Conservation (phyloP, 495 filamentous ascomycete species). For the Durotheca rogersii region DNA sequence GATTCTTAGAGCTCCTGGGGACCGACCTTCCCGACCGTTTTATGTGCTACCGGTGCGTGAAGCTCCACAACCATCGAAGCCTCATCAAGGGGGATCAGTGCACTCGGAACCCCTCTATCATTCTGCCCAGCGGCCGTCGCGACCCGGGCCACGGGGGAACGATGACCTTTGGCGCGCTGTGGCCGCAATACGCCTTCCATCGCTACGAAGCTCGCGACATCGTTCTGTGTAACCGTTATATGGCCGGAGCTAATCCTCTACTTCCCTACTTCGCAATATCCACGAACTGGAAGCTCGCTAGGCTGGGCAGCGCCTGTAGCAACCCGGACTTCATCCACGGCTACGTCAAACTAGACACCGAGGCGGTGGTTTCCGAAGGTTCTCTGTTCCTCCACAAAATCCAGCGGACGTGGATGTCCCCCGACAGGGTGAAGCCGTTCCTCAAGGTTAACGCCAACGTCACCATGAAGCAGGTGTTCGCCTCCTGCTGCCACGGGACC, state of each 20-base stretch:
- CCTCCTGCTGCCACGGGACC: slow-evolving; percentile 6
- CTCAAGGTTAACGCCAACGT: not conserved
- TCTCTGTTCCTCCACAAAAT: slow-evolving; percentile 8
- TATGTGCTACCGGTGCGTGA: slow-evolving; percentile 8
- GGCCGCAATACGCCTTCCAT: slow-evolving; percentile 16
- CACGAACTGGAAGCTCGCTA: slow-evolving; percentile 19
- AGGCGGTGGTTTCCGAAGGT: slow-evolving; percentile 3
- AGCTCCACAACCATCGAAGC: slow-evolving; percentile 5
- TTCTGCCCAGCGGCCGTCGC: not conserved
- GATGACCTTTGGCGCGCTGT: slow-evolving; percentile 19
- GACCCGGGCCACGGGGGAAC: not conserved
- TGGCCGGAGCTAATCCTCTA: not conserved
- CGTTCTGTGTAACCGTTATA: not conserved
- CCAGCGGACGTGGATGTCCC: slow-evolving; percentile 11
- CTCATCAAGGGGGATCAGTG: not conserved
- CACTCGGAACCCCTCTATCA: not conserved
- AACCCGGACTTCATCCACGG: slow-evolving; percentile 19
- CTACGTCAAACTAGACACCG: slow-evolving; percentile 22
- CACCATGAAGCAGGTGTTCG: slow-evolving; percentile 15
- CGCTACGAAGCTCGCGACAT: not conserved
- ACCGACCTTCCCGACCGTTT: slow-evolving; percentile 1
- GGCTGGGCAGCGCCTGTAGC: slow-evolving; percentile 13
- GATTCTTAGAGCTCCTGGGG: slow-evolving; percentile 8
- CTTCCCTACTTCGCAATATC: slow-evolving; percentile 7
- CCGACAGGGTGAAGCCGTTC: slow-evolving; percentile 10